These are phyloP conservation scores for Graphiopsis chlorocephala DNA, from an alignment of 2,329 filamentous ascomycete genomes.

Conservation along the genomic window DNA sequence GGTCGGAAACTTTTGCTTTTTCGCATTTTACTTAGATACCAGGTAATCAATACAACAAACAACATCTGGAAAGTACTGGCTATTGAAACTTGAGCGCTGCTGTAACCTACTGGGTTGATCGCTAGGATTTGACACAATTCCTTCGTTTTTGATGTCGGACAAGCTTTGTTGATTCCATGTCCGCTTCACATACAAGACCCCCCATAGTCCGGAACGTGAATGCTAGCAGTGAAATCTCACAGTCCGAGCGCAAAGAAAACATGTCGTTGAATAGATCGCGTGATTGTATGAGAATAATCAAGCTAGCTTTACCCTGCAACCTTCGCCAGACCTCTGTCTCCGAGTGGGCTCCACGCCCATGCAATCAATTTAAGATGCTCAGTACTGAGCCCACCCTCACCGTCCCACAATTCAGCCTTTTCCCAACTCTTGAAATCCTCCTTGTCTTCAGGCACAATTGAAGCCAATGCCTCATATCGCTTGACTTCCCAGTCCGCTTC, in stretches of 20 bases:
- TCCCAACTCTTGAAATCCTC: constrained; percentile 18
- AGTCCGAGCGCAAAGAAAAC: background rate
- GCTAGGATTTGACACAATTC: no score
- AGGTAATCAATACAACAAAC: no score
- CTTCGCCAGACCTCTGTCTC: constrained; percentile 23
- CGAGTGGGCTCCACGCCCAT: constrained; percentile 33
- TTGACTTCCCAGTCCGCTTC: constrained; percentile 31
- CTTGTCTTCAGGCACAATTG: constrained; percentile 24
- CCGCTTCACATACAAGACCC: no score
- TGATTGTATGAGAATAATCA: background rate
- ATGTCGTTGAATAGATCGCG: background rate
- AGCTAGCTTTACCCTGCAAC: background rate
- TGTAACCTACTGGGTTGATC: no score
- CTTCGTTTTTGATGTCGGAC: no score
- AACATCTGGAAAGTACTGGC: no score
- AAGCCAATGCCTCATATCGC: constrained; percentile 26
- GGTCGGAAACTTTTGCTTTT: background rate
- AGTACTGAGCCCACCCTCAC: constrained; percentile 14
- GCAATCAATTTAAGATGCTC: constrained; percentile 29
- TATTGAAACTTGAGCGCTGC: no score
- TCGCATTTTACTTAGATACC: no score
- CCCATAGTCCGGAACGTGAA: background rate
- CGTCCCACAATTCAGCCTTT: constrained; percentile 28
- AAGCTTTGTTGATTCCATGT: no score
- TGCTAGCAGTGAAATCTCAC: background rate